Percentiles rank a stretch among this genome's conserved stretches.
Evolutionary conservation across 2,329 filamentous ascomycete species (phyloP).

Genomic region (Tolypocladium amazonense): DNA sequence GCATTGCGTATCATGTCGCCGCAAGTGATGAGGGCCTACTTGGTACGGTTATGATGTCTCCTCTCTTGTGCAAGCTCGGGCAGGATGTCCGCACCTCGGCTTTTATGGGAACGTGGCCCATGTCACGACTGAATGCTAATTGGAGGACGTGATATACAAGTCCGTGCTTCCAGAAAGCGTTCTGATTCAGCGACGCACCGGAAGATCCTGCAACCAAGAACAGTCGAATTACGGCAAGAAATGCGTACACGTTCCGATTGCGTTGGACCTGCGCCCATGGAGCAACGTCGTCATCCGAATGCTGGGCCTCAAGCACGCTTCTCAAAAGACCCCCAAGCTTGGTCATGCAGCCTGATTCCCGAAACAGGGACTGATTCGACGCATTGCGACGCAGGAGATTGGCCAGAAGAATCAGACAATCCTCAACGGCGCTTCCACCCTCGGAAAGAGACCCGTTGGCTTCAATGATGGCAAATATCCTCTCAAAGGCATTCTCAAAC

Average conservation of each 20-base stretch:
- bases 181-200: conserved; percentile 74
- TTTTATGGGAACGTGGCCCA: conserved; percentile 62
- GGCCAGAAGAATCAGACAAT: conserved; percentile 81
- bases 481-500: conserved; percentile 88
- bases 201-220: conserved; percentile 75
- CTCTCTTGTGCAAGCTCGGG: not conserved
- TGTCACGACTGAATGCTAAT: conserved; percentile 65
- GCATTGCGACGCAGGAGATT: conserved; percentile 80
- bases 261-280: conserved; percentile 67
- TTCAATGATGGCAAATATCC: conserved; percentile 71
- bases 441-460: conserved; percentile 71
- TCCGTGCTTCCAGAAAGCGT: conserved; percentile 73
- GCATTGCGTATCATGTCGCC: conserved; percentile 84
- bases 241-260: conserved; percentile 85
- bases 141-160: conserved; percentile 71
- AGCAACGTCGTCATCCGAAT: conserved; percentile 48
- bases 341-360: conserved; percentile 75
- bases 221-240: conserved; percentile 75
- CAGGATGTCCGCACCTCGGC: conserved; percentile 50
- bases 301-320: conserved; percentile 42
- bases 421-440: conserved; percentile 80
- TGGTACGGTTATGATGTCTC: conserved; percentile 4
- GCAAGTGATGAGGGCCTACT: conserved; percentile 68
- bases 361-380: conserved; percentile 88
- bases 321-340: conserved; percentile 61